Conservation (phyloP, 148 eudicot genomes). For the Euryodendron excelsum region DNA sequence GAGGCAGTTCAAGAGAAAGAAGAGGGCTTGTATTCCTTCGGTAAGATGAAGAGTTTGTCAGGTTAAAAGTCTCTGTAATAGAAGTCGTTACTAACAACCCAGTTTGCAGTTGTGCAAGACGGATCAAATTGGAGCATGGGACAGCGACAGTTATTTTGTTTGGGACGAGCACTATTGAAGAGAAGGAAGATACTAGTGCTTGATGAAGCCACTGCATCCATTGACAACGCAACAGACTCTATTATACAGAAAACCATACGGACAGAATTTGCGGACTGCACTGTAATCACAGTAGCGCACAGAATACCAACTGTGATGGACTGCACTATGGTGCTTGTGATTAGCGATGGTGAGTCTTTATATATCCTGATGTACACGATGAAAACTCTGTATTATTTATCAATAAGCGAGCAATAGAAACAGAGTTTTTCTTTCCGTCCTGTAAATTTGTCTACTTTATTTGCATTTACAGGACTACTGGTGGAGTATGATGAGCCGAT, state of each 20-base stretch:
- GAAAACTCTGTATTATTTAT: too few species aligned
- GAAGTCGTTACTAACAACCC: not conserved
- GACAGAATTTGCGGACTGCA: constrained; percentile 43
- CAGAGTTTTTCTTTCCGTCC: too few species aligned
- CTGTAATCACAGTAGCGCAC: too few species aligned
- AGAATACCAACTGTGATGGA: constrained; percentile 63
- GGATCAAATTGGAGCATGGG: constrained; percentile 78
- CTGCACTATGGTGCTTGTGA: constrained; percentile 45
- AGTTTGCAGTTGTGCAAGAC: constrained; percentile 43
- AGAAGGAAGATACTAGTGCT: constrained; percentile 48
- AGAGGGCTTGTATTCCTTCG: constrained; percentile 36
- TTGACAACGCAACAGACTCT: constrained; percentile 55
- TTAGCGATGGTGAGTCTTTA: constrained; percentile 48
- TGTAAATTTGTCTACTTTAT: too few species aligned
- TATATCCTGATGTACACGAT: too few species aligned
- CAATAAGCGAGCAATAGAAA: too few species aligned
- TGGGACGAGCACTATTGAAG: constrained; percentile 53
- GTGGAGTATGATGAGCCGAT: constrained; percentile 17
- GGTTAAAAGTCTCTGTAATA: not conserved
- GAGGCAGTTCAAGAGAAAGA: constrained; percentile 42
- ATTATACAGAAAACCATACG: constrained; percentile 53
- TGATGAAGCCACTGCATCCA: constrained; percentile 67
- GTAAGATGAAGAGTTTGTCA: constrained; percentile 8
- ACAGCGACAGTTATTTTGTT: constrained; percentile 54
- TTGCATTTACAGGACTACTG: constrained; percentile 11